Evolutionary conservation across 2,329 filamentous ascomycete genomes (phyloP).

Genomic region (Penicillium sp.): DNA sequence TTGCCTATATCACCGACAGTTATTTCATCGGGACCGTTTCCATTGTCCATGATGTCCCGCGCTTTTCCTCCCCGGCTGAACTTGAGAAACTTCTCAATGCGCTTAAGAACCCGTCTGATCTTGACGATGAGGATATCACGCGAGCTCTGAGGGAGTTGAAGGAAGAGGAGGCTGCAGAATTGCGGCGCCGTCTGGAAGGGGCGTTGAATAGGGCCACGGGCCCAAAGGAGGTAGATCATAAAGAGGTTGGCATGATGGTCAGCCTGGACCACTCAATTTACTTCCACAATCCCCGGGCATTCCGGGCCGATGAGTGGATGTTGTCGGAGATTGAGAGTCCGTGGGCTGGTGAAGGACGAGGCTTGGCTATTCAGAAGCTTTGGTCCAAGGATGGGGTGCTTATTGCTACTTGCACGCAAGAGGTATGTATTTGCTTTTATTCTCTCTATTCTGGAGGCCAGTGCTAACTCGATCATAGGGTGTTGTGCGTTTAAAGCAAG

Average conservation of each 20-base stretch:
- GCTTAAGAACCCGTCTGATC: slow-evolving; percentile 38
- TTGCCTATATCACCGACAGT: slow-evolving; percentile 87
- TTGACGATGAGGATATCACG: slow-evolving; percentile 35
- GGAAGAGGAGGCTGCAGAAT: slow-evolving; percentile 36
- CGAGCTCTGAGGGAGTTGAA: slow-evolving; percentile 37
- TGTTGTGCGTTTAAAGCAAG: slow-evolving; percentile 41
- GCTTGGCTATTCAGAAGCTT: slow-evolving; percentile 42
- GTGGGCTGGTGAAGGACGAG: slow-evolving; percentile 45
- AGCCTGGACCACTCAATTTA: slow-evolving; percentile 46
- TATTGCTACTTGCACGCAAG: slow-evolving; percentile 45
- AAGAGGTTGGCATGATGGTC: slow-evolving; percentile 45
- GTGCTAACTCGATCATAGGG: slow-evolving; percentile 28
- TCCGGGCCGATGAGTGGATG: slow-evolving; percentile 46
- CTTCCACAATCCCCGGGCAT: slow-evolving; percentile 43
- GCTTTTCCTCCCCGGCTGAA: slow-evolving; percentile 51
- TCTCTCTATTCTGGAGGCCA: not conserved
- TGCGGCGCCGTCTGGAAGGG: slow-evolving; percentile 29
- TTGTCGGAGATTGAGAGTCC: slow-evolving; percentile 44
- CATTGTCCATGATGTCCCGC: slow-evolving; percentile 70
- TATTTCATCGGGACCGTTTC: slow-evolving; percentile 88
- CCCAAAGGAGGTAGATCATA: slow-evolving; percentile 22
- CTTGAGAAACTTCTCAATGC: slow-evolving; percentile 33
- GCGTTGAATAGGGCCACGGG: slow-evolving; percentile 24
- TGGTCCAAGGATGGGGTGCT: slow-evolving; percentile 43
- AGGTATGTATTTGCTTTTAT: slow-evolving; percentile 29